Percentiles rank a stretch among this genome's conserved stretches.
Evolutionary conservation across 768 basidiomycete species (phyloP).

Genomic region (Strobilomyces echinocephalus): DNA sequence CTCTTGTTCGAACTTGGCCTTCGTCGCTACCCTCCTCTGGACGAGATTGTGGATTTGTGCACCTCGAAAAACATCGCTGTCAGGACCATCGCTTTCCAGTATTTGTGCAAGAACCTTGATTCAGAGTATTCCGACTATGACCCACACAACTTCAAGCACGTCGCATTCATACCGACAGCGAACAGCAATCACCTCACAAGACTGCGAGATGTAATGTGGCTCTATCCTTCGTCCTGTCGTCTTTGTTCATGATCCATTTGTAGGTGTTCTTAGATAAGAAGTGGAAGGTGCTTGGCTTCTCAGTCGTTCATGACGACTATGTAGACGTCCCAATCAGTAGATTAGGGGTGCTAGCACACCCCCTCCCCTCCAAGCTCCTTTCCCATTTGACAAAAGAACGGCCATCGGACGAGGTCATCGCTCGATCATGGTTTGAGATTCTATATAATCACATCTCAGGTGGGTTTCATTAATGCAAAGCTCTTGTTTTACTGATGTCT

Average conservation of each 20-base stretch:
- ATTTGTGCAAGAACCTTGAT: background rate
- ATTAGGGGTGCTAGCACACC: background rate
- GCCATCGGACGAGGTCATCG: background rate
- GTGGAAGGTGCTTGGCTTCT: conserved; percentile 1
- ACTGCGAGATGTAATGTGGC: background rate
- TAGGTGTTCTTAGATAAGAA: background rate
- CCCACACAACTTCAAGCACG: background rate
- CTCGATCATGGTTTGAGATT: background rate
- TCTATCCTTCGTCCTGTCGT: no score
- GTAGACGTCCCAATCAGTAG: background rate
- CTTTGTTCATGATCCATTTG: background rate
- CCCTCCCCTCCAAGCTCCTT: background rate
- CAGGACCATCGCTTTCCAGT: background rate
- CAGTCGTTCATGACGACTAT: background rate
- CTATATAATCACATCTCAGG: background rate
- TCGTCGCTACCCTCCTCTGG: background rate
- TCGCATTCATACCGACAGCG: background rate
- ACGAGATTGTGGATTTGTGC: background rate
- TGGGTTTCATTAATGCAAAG: background rate
- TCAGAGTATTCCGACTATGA: background rate
- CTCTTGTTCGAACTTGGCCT: background rate
- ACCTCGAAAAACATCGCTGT: background rate
- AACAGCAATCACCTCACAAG: background rate
- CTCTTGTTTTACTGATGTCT: background rate
- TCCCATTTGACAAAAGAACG: background rate